Evolutionary conservation across 2,329 filamentous ascomycete species (phyloP).

Genomic region (Fusarium pseudocircinatum): DNA sequence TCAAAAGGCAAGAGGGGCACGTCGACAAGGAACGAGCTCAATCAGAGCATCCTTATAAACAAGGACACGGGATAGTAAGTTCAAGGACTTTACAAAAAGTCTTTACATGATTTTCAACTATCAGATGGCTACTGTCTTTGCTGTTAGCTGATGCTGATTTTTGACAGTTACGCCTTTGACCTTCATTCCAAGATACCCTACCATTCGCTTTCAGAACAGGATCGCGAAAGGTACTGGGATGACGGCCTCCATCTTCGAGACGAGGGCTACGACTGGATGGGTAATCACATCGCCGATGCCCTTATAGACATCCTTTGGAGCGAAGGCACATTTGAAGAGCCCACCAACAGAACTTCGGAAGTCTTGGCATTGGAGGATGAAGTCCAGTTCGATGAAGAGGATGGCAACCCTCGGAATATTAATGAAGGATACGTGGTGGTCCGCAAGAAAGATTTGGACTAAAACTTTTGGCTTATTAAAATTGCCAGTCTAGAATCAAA

Average conservation of each 20-base stretch:
- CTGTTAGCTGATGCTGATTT: background rate
- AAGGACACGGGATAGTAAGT: slow-evolving; percentile 63
- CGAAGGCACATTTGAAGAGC: slow-evolving; percentile 37
- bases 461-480: slow-evolving; percentile 29
- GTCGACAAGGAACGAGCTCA: slow-evolving; percentile 57
- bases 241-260: slow-evolving; percentile 68
- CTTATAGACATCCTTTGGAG: slow-evolving; percentile 59
- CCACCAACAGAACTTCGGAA: slow-evolving; percentile 3
- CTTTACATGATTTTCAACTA: background rate
- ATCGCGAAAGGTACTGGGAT: slow-evolving; percentile 65
- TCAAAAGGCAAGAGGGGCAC: slow-evolving; percentile 43
- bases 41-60: slow-evolving; percentile 62
- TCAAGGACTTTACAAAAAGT: too few relatives aligned
- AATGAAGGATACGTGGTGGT: slow-evolving; percentile 65
- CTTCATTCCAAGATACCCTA: slow-evolving; percentile 65
- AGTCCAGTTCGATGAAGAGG: slow-evolving; percentile 60
- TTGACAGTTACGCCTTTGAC: slow-evolving; percentile 65
- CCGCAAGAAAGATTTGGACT: slow-evolving; percentile 62
- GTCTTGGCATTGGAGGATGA: slow-evolving; percentile 2
- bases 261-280: slow-evolving; percentile 71
- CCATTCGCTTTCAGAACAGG: slow-evolving; percentile 56
- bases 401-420: slow-evolving; percentile 56
- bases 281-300: slow-evolving; percentile 62
- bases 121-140: background rate
- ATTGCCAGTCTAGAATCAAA: slow-evolving; percentile 29